Evolutionary conservation across 2,329 filamentous ascomycete genomes (phyloP).

Genomic region (Fusarium newnesense): DNA sequence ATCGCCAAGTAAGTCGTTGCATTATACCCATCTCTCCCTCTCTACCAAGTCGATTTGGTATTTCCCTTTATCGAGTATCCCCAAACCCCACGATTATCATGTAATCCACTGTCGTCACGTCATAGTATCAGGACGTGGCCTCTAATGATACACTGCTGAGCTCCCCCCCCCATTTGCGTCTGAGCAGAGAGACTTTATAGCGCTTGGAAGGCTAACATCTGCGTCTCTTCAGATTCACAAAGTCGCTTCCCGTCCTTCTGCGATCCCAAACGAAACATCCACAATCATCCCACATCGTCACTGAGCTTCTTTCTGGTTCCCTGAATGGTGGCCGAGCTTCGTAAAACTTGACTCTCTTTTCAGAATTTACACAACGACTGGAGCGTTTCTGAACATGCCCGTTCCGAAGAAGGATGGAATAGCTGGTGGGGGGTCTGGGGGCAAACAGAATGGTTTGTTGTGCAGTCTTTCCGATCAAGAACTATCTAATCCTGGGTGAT

Average conservation of each 20-base stretch:
- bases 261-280: slow-evolving; percentile 23
- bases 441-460: slow-evolving; percentile 53
- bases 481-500: slow-evolving; percentile 13
- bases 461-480: neutral
- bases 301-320: slow-evolving; percentile 30
- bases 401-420: slow-evolving; percentile 53
- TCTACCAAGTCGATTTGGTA: neutral
- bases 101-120: slow-evolving; percentile 36
- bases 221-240: slow-evolving; percentile 12
- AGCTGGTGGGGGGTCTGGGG: slow-evolving; percentile 45
- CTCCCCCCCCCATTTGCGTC: neutral
- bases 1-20: slow-evolving; percentile 33
- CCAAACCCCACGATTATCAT: slow-evolving; percentile 25
- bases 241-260: slow-evolving; percentile 23
- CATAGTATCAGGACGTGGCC: slow-evolving; percentile 38
- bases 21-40: slow-evolving; percentile 3
- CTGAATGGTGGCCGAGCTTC: slow-evolving; percentile 42
- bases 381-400: slow-evolving; percentile 48
- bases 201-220: slow-evolving; percentile 19
- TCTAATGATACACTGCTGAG: slow-evolving; percentile 24
- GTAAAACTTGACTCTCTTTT: slow-evolving; percentile 37
- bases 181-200: neutral
- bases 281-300: slow-evolving; percentile 28
- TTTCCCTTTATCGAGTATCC: slow-evolving; percentile 21
- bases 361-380: slow-evolving; percentile 37